A percentile compares a stretch with the other conserved stretches of the same genome.
These are phyloP conservation scores for Capsicum pubescens DNA, from an alignment of 257 asterid genomes.

Conservation along the genomic window DNA sequence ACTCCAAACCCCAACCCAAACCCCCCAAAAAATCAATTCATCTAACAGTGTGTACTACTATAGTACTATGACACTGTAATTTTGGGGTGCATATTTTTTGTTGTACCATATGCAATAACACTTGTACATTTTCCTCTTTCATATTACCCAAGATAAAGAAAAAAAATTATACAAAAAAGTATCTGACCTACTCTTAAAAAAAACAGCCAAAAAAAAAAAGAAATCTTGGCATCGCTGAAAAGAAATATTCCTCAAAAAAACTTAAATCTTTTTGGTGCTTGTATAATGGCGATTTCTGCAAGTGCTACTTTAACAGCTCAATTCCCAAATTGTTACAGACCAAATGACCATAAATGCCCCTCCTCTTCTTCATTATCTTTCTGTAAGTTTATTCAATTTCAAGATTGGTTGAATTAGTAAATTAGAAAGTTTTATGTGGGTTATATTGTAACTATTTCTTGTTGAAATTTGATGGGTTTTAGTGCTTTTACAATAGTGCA, in stretches of 20 bases:
- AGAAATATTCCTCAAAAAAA: background rate
- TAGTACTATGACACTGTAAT: background rate
- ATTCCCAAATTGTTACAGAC: background rate
- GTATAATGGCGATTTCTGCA: constrained; percentile 23
- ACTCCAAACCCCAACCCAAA: too few relatives aligned
- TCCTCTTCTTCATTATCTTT: background rate
- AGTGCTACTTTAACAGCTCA: background rate
- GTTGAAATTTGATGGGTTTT: background rate
- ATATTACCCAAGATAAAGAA: background rate
- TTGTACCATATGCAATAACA: background rate
- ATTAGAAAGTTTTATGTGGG: background rate
- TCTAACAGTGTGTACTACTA: too few relatives aligned
- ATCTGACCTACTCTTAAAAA: too few relatives aligned
- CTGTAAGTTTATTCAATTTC: background rate
- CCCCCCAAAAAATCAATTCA: too few relatives aligned
- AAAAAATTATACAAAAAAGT: background rate
- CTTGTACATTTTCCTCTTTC: background rate
- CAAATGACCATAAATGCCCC: constrained; percentile 1
- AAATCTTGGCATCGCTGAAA: background rate
- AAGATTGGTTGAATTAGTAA: background rate
- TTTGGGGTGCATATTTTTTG: background rate
- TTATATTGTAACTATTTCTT: background rate
- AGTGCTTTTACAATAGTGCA: background rate
- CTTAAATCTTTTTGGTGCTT: background rate
- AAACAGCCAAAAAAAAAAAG: background rate